A percentile compares a stretch with the other conserved stretches of the same genome.
Evolutionary conservation across 768 basidiomycete genomes (phyloP).

Genomic region (Lactarius trivialis): DNA sequence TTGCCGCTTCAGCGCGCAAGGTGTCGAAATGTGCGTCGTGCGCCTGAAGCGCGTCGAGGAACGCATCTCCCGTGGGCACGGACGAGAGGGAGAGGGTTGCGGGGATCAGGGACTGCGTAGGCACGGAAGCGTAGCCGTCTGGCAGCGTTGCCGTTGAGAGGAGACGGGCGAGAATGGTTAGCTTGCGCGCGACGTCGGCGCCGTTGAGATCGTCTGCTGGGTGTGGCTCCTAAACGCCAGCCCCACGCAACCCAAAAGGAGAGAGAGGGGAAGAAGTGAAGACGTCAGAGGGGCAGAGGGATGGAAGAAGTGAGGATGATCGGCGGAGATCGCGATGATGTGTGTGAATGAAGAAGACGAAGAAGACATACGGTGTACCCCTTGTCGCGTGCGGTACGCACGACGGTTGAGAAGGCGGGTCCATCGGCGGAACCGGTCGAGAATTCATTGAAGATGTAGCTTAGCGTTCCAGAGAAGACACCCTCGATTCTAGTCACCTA

Average conservation of each 20-base stretch:
- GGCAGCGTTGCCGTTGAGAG: conserved; percentile 54
- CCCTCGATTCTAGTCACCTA: conserved; percentile 90
- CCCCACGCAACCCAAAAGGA: neutral
- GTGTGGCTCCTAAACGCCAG: conserved; percentile 79
- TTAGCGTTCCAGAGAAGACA: conserved; percentile 95
- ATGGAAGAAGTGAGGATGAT: neutral
- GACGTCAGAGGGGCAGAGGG: neutral
- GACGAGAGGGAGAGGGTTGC: conserved; percentile 53
- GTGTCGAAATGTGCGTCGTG: conserved; percentile 76
- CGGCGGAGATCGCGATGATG: neutral
- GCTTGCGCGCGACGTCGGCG: conserved; percentile 93
- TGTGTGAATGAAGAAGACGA: neutral
- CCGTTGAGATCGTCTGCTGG: conserved; percentile 96
- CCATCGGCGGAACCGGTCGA: conserved; percentile 63
- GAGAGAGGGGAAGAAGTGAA: too few relatives aligned
- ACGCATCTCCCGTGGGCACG: conserved; percentile 64
- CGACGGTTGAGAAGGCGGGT: conserved; percentile 82
- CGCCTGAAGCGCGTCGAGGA: conserved; percentile 69
- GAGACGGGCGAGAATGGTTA: conserved; percentile 88
- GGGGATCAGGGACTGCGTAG: conserved; percentile 83
- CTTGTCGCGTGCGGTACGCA: conserved; percentile 79
- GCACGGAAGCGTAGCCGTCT: conserved; percentile 74
- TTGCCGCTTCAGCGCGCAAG: conserved; percentile 68
- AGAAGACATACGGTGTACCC: conserved; percentile 76
- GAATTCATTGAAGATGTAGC: conserved; percentile 98